Conservation (phyloP, 2,329 filamentous ascomycete species). For the Claviceps paspali region DNA sequence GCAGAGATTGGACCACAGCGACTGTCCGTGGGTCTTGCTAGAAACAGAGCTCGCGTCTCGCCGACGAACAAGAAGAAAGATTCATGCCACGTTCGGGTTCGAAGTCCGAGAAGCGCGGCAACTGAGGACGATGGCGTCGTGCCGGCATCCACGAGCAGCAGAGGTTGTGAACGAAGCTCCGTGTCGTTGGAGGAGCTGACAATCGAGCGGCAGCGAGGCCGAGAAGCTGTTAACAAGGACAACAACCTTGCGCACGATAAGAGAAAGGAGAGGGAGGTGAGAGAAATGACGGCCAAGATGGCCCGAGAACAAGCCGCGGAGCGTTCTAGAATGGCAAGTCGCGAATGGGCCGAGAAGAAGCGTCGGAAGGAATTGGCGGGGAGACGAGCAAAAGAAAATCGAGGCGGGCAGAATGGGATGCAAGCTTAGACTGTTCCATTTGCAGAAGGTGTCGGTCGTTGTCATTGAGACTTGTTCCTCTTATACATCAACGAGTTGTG, state of each 20-base stretch:
- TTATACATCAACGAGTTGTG: too few species aligned
- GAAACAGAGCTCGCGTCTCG: conserved; percentile 2
- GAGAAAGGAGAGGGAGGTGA: conserved; percentile 37
- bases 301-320: conserved; percentile 47
- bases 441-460: neutral
- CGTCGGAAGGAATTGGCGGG: conserved; percentile 22
- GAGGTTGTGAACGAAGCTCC: conserved; percentile 29
- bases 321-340: conserved; percentile 40
- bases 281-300: conserved; percentile 36
- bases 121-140: conserved; percentile 22
- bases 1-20: conserved; percentile 11
- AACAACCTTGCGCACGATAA: conserved; percentile 30
- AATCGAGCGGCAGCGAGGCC: conserved; percentile 36
- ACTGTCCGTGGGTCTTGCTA: conserved; percentile 10
- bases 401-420: neutral
- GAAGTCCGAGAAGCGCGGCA: conserved; percentile 12
- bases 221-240: conserved; percentile 38
- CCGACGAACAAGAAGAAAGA: conserved; percentile 7
- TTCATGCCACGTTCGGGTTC: conserved; percentile 12
- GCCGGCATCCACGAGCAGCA: conserved; percentile 30
- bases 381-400: conserved; percentile 7
- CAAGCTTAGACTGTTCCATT: neutral
- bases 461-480: too few species aligned
- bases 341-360: conserved; percentile 48
- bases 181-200: conserved; percentile 35